Evolutionary conservation across 2,329 filamentous ascomycete genomes (phyloP).

Genomic region (Proliferodiscus dingleyae): DNA sequence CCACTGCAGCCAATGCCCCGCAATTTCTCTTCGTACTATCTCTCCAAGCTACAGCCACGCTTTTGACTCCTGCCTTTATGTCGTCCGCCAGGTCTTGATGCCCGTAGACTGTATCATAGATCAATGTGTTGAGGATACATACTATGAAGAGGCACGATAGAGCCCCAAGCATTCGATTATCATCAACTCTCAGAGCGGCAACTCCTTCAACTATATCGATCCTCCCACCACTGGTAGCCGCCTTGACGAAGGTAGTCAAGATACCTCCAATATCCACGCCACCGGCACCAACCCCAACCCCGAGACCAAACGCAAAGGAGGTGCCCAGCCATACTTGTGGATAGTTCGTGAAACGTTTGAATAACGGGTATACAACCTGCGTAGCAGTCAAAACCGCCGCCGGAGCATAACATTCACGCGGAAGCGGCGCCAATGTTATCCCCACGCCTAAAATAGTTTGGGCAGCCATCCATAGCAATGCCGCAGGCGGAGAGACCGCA

Average conservation of each 20-base stretch:
- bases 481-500: not conserved
- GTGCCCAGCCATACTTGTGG: not conserved
- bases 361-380: not conserved
- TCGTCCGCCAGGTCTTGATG: conserved; percentile 1
- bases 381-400: not conserved
- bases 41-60: conserved; percentile 1
- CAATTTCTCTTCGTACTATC: not conserved
- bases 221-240: not conserved
- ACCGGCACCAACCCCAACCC: not conserved
- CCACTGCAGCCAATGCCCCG: not conserved
- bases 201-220: not conserved
- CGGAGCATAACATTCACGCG: not conserved
- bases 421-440: not conserved
- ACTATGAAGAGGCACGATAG: not conserved
- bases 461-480: not conserved
- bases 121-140: not conserved
- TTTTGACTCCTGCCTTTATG: conserved; percentile 1
- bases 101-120: conserved; percentile 1
- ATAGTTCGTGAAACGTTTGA: not conserved
- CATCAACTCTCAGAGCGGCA: not conserved
- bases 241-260: not conserved
- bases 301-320: not conserved
- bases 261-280: not conserved
- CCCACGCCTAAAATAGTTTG: not conserved
- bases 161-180: not conserved